Evolutionary conservation across 352 stramenopile species (phyloP).

Genomic region (Pythium chondricola): DNA sequence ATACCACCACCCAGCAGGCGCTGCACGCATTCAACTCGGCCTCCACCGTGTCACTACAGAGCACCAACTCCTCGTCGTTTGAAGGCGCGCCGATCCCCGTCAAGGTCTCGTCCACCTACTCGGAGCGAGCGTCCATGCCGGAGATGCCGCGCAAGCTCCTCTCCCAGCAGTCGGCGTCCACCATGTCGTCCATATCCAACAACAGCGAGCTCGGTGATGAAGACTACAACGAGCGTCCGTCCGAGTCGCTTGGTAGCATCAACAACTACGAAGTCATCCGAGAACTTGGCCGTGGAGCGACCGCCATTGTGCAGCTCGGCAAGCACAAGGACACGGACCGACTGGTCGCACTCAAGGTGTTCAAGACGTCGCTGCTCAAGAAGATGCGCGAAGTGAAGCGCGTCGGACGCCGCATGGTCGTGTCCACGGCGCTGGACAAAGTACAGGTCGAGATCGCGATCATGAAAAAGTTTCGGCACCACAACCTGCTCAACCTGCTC

Average conservation of each 20-base stretch:
- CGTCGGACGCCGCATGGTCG: slow-evolving; percentile 73
- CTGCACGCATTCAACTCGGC: too few relatives aligned
- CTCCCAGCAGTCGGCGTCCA: slow-evolving; percentile 5
- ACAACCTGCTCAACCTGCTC: slow-evolving; percentile 71
- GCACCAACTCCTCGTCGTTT: too few relatives aligned
- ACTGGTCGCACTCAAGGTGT: slow-evolving; percentile 79
- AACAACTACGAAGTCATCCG: slow-evolving; percentile 78
- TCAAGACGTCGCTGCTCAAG: slow-evolving; percentile 81
- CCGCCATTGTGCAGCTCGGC: slow-evolving; percentile 73
- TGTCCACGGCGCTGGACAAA: slow-evolving; percentile 83
- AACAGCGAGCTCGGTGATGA: slow-evolving; percentile 31
- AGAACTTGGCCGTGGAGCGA: slow-evolving; percentile 74
- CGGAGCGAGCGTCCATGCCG: slow-evolving; percentile 15
- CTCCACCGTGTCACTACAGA: too few relatives aligned
- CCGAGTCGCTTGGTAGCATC: slow-evolving; percentile 34
- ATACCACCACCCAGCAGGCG: not conserved
- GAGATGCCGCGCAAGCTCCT: slow-evolving; percentile 1
- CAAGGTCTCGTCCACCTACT: not conserved
- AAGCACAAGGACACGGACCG: slow-evolving; percentile 37
- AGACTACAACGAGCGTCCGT: not conserved
- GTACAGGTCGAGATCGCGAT: slow-evolving; percentile 86
- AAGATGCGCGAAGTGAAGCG: slow-evolving; percentile 85
- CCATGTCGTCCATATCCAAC: slow-evolving; percentile 24
- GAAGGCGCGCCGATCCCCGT: too few relatives aligned
- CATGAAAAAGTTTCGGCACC: slow-evolving; percentile 85